Evolutionary conservation across 108 stramenopile genomes (phyloP), one percentile per base, ranked within the genome.

Genomic region (Seminavis robusta): DNA sequence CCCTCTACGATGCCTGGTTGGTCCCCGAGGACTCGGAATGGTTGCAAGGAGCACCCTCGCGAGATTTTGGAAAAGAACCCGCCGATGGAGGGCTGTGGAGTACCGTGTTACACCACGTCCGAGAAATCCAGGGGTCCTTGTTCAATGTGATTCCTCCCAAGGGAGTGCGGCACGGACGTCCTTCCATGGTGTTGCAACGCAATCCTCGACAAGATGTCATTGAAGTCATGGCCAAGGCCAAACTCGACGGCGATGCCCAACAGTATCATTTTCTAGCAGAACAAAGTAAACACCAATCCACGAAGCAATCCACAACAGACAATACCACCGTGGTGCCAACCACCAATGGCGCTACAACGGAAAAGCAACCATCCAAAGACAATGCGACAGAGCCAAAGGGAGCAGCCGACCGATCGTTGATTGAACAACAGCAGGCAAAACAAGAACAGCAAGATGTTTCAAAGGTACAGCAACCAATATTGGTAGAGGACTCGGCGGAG

Each of bases 81-180:
- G 7, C 47, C 0, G 30, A 36, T 13, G 49, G 49, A 61, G 30
- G 8, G n/a, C n/a, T n/a, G 20, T 50, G 47, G 48, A n/a, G 32
- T 15, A 47, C 49, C 10, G 6, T 16, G 5, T 16, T 31, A 26
- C 37, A 43, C 3, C 48, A 49, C 17, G 40, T 19, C 7, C 15
- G 13, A 15, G 27, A 23, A 11, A 61, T 61, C 30, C 49, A 38
- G 25, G 26, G 36, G 7, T 50, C 60, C 16, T 40, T 51, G 38
- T 31, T 61, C 6, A 27, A 61, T 16, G 23, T 61, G 1, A 50
- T 61, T 38, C 60, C 60, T 13, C 60, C 60, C 8, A 17, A 38
- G 13, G 60, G 60, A 32, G 49, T 61, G 10, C 60, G 60, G 30
- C 60, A 61, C n/a, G n/a, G n/a, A 41, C 47, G 49, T n/a, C 60